Evolutionary conservation across 768 basidiomycete species (phyloP).

Genomic region (Solioccasus polychromus): DNA sequence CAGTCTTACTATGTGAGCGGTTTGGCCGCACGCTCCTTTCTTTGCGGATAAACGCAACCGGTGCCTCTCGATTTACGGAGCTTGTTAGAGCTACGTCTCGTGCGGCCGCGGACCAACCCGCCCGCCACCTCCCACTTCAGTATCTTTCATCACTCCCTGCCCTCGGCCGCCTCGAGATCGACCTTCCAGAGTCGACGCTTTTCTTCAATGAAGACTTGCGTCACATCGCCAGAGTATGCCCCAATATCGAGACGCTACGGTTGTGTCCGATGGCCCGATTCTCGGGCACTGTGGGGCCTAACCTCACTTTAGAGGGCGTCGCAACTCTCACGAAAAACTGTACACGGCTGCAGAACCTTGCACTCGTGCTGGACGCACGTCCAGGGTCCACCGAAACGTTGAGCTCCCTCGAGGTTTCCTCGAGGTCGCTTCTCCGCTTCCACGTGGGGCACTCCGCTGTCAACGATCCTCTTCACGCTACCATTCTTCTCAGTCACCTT

Average conservation of each 20-base stretch:
- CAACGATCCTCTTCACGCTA: constrained; percentile 62
- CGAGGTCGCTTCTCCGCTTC: constrained; percentile 64
- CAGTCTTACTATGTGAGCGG: constrained; percentile 56
- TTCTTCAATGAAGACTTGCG: constrained; percentile 61
- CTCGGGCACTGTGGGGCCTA: constrained; percentile 48
- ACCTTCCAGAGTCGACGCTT: constrained; percentile 73
- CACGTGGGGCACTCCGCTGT: constrained; percentile 77
- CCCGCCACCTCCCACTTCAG: constrained; percentile 60
- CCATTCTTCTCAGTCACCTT: constrained; percentile 74
- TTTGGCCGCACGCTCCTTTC: constrained; percentile 59
- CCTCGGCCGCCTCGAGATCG: constrained; percentile 66
- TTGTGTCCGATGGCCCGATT: constrained; percentile 70
- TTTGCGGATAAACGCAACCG: constrained; percentile 60
- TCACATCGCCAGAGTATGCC: constrained; percentile 57
- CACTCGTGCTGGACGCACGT: constrained; percentile 60
- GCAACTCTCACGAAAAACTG: constrained; percentile 57
- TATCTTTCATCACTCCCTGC: constrained; percentile 50
- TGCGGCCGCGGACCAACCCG: constrained; percentile 51
- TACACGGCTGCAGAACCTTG: constrained; percentile 59
- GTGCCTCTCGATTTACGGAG: constrained; percentile 76
- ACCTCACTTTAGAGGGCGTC: constrained; percentile 63
- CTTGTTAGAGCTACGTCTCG: constrained; percentile 74
- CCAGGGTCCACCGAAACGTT: constrained; percentile 46
- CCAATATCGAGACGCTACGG: constrained; percentile 64
- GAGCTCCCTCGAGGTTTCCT: constrained; percentile 47